Evolutionary conservation across 2,329 filamentous ascomycete species (phyloP).

Genomic region (Monascus ruber): DNA sequence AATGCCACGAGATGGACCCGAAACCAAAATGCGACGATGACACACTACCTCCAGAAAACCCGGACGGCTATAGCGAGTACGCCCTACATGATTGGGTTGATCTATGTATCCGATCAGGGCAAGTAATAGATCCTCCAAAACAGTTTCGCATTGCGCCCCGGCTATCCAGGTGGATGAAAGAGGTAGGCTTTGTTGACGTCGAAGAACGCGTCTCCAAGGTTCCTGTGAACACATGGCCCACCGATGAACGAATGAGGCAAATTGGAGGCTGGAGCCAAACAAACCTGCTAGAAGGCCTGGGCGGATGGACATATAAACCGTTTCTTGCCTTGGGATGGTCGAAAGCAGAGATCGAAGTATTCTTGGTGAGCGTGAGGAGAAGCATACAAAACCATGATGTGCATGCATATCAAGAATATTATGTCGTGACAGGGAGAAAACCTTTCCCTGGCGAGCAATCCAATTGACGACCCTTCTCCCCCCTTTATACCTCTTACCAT

Average conservation of each 20-base stretch:
- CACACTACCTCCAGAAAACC: constrained; percentile 39
- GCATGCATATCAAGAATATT: constrained; percentile 31
- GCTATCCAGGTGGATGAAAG: constrained; percentile 43
- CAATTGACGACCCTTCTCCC: constrained; percentile 1
- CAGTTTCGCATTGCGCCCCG: constrained; percentile 44
- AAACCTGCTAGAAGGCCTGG: constrained; percentile 34
- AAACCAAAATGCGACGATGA: constrained; percentile 42
- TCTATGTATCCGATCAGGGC: constrained; percentile 31
- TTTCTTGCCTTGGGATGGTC: constrained; percentile 33
- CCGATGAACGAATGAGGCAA: constrained; percentile 35
- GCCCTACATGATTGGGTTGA: constrained; percentile 40
- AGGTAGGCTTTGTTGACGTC: constrained; percentile 48
- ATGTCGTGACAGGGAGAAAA: constrained; percentile 28
- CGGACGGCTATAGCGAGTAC: constrained; percentile 22
- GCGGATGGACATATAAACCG: constrained; percentile 34
- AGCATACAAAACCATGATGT: constrained; percentile 29
- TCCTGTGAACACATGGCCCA: constrained; percentile 42
- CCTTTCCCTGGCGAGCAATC: constrained; percentile 12
- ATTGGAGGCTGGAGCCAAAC: constrained; percentile 40
- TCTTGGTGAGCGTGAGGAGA: constrained; percentile 32
- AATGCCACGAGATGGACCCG: constrained; percentile 35
- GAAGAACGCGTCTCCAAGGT: constrained; percentile 43
- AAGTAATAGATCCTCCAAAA: constrained; percentile 30
- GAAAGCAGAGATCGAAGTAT: constrained; percentile 36
- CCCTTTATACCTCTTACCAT: not conserved